A percentile compares a stretch with the other conserved stretches of the same genome.
Evolutionary conservation across 805 yeast species (phyloP).

Genomic region (Hanseniaspora valbyensis): DNA sequence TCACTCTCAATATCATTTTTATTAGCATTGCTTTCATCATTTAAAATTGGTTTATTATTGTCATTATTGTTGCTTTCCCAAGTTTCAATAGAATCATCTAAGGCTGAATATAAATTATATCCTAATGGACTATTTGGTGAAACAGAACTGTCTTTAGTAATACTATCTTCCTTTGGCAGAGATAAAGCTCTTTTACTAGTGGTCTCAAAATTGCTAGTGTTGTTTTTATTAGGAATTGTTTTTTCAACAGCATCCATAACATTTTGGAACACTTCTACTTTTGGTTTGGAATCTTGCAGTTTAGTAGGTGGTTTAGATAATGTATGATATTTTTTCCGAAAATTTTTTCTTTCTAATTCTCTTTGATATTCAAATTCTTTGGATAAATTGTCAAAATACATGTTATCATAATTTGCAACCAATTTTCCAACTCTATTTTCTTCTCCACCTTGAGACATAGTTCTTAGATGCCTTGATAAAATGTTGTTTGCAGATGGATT

Average conservation of each 20-base stretch:
- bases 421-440: constrained; percentile 47
- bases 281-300: constrained; percentile 65
- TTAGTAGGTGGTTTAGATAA: constrained; percentile 35
- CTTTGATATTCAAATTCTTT: constrained; percentile 80
- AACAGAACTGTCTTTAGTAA: background rate
- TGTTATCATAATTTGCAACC: constrained; percentile 57
- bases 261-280: constrained; percentile 80
- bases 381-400: constrained; percentile 70
- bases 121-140: background rate
- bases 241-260: constrained; percentile 79
- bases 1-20: no score
- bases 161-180: no score
- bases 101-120: background rate
- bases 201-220: constrained; percentile 16
- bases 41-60: no score
- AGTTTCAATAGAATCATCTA: background rate
- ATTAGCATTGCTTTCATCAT: no score
- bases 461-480: constrained; percentile 13
- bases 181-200: no score
- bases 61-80: background rate
- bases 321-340: constrained; percentile 52
- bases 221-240: constrained; percentile 30
- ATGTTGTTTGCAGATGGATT: background rate
- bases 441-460: constrained; percentile 17
- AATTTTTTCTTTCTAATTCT: constrained; percentile 58